Evolutionary conservation across 805 yeast genomes (phyloP).

Genomic region (Teunomyces cretensis): DNA sequence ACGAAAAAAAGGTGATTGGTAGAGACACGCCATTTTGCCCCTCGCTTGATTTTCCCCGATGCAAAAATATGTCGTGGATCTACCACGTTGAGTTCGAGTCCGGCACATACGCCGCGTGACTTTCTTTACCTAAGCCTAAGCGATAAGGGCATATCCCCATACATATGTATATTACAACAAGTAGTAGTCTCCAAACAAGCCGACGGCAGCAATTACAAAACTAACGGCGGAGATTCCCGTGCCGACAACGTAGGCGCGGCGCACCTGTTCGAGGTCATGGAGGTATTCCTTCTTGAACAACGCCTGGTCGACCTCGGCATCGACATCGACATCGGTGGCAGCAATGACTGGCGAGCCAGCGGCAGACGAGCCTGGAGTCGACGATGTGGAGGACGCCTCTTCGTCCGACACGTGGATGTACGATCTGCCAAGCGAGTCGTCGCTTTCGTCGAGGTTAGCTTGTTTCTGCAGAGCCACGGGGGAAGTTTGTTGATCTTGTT

Average conservation of each 20-base stretch:
- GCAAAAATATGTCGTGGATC: too few species aligned
- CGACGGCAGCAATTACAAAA: conserved; percentile 50
- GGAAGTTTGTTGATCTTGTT: too few species aligned
- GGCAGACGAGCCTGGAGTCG: conserved; percentile 28
- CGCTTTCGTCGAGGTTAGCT: conserved; percentile 12
- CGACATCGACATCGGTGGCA: conserved; percentile 27
- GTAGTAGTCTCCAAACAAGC: conserved; percentile 55
- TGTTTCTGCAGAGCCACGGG: neutral
- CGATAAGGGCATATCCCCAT: neutral
- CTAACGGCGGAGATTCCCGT: conserved; percentile 45
- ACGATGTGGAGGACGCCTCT: conserved; percentile 27
- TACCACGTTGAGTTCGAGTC: too few species aligned
- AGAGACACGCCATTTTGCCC: too few species aligned
- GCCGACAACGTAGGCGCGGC: conserved; percentile 39
- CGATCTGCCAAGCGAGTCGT: conserved; percentile 36
- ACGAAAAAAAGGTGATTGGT: too few species aligned
- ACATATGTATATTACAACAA: neutral
- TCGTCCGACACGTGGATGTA: conserved; percentile 44
- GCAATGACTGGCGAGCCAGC: conserved; percentile 23
- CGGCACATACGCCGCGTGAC: too few species aligned
- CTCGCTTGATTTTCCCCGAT: too few species aligned
- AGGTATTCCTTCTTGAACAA: conserved; percentile 35
- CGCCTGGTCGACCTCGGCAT: conserved; percentile 43
- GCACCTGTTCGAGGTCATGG: conserved; percentile 27
- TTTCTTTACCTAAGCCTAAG: too few species aligned